Percentiles rank a stretch among this genome's conserved stretches.
These are phyloP conservation scores for Paramecium primaurelia DNA, from an alignment of 73 alveolate species.

Conservation along the genomic window DNA sequence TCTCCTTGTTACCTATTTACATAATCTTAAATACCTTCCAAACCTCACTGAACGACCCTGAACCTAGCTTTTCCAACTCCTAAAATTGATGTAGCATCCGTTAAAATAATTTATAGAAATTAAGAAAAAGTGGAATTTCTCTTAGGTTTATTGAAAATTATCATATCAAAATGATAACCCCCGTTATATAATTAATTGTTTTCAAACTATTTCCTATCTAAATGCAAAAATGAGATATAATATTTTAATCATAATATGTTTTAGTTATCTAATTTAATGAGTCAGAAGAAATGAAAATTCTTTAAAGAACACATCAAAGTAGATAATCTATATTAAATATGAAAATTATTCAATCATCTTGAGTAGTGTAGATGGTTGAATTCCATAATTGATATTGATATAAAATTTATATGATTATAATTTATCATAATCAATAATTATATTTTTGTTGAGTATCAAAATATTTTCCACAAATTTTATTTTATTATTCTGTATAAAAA, in stretches of 20 bases:
- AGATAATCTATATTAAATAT: too few species aligned
- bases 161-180: not conserved
- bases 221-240: not conserved
- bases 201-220: not conserved
- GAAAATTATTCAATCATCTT: not conserved
- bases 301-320: not conserved
- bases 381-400: not conserved
- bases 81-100: constrained; percentile 49
- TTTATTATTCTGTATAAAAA: too few species aligned
- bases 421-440: not conserved
- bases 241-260: too few species aligned
- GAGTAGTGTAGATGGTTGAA: not conserved
- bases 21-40: constrained; percentile 50
- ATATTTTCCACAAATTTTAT: not conserved
- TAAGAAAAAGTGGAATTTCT: not conserved
- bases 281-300: not conserved
- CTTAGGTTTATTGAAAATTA: not conserved
- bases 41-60: constrained; percentile 75
- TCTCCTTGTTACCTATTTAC: constrained; percentile 54
- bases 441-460: not conserved
- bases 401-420: not conserved
- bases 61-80: constrained; percentile 60
- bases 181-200: not conserved
- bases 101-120: not conserved
- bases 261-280: too few species aligned